Evolutionary conservation across 805 yeast species (phyloP), one percentile per base, ranked within the genome.

Genomic region (Metschnikowia dekortorum): DNA sequence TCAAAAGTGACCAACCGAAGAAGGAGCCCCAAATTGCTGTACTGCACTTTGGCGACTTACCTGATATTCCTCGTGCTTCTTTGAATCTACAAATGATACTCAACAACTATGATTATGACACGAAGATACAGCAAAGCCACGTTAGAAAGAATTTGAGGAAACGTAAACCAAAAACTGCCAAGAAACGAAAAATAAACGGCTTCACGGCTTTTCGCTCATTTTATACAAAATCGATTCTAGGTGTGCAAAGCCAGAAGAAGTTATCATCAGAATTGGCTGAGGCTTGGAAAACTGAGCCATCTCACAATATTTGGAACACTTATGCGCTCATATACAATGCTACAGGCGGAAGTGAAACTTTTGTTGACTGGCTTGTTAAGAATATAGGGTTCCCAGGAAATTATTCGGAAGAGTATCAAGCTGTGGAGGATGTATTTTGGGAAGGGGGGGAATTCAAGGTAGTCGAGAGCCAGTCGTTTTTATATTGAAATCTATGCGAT

Each of bases 241-340:
- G 46, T 33, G 33, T 50, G n/a, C 16, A 40, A 14, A 11, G 22
- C 13, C 53, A 50, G 13, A 47, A 43, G 46, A 43, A 35, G 38
- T 33, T 50, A 28, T 50, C 53, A 5, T 30, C 48, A 9, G 36
- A 38, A 32, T 26, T 50, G 29, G 53, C 50, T 14, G 39, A 39
- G 7, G 28, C 43, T 13, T 50, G 53, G 53, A 48, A 46, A 31
- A 33, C 22, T 13, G 53, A 50, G 31, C 47, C 44, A 8, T 13
- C 39, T 16, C 44, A 44, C 14, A 38, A 30, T 13, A 39, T 41
- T 2, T 50, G 53, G 53, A 43, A 50, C 32, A 38, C 42, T 28
- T 50, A 50, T 33, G 53, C 53, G 3, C 31, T 47, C 13, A 44
- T 33, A 22, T 50, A 50, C 47, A 50, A 50, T 39, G 53, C 46